Conservation (phyloP, 1,284 basidiomycete species). For the Puccinia novopanici region DNA sequence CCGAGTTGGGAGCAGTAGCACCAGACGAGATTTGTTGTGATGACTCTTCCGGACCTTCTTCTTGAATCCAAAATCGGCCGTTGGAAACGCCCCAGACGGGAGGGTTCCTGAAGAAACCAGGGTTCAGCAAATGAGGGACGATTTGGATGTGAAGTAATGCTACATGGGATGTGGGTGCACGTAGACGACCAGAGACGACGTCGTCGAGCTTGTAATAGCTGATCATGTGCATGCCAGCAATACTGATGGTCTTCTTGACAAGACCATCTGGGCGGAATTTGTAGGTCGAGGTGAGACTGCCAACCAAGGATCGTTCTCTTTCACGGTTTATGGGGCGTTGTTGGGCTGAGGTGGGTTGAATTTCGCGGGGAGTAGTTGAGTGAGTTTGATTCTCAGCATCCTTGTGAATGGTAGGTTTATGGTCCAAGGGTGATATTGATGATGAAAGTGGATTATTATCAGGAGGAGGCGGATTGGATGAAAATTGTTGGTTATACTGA, state of each 20-base stretch:
- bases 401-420: neutral
- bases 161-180: constrained; percentile 24
- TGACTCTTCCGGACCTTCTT: constrained; percentile 35
- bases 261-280: constrained; percentile 86
- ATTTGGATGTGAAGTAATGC: neutral
- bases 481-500: constrained; percentile 25
- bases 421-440: neutral
- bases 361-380: constrained; percentile 48
- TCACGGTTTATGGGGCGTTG: constrained; percentile 66
- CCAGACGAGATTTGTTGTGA: neutral
- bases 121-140: constrained; percentile 10
- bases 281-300: constrained; percentile 83
- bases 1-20: neutral
- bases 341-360: constrained; percentile 59
- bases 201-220: constrained; percentile 49
- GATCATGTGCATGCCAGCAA: constrained; percentile 51
- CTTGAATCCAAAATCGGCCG: constrained; percentile 25
- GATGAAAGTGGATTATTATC: neutral
- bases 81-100: constrained; percentile 5
- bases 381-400: constrained; percentile 54
- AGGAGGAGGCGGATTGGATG: neutral
- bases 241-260: constrained; percentile 75
- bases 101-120: constrained; percentile 24
- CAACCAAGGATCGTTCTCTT: constrained; percentile 75
- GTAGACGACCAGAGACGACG: constrained; percentile 34